phyloP scores from a whole-genome alignment of 2,329 filamentous ascomycete genomes.

The Ampelomyces quisqualis region DNA sequence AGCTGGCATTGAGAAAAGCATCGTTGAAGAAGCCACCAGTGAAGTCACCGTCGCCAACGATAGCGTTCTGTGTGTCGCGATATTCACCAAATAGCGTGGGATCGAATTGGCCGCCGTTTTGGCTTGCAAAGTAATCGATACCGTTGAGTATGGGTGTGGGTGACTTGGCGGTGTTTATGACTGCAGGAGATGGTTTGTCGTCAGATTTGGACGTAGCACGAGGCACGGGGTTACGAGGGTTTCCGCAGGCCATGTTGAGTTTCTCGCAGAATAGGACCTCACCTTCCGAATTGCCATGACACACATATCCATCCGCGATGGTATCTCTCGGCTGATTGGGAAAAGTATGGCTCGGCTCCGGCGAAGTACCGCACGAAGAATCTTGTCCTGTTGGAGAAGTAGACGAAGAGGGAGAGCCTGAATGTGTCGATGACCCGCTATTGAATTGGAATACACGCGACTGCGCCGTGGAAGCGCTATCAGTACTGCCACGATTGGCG shows the following conservation, averaged over 20 bases:
- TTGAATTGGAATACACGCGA: constrained; percentile 55
- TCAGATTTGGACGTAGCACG: constrained; percentile 51
- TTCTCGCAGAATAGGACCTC: constrained; percentile 58
- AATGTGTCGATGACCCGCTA: constrained; percentile 49
- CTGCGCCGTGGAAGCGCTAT: constrained; percentile 45
- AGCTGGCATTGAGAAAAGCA: constrained; percentile 74
- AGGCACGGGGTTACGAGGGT: constrained; percentile 54
- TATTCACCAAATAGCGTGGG: constrained; percentile 91
- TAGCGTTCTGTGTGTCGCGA: constrained; percentile 82
- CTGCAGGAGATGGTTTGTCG: constrained; percentile 42
- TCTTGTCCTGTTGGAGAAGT: constrained; percentile 53
- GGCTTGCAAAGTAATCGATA: constrained; percentile 73
- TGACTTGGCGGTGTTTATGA: constrained; percentile 32
- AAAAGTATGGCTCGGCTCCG: constrained; percentile 72
- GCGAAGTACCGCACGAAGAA: constrained; percentile 72
- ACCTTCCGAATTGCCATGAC: constrained; percentile 52
- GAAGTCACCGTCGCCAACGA: constrained; percentile 68
- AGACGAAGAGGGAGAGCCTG: constrained; percentile 56
- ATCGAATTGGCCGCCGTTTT: constrained; percentile 85
- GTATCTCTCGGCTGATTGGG: constrained; percentile 68
- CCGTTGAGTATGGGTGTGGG: constrained; percentile 48
- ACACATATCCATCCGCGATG: constrained; percentile 48
- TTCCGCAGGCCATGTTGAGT: constrained; percentile 58
- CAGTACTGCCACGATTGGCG: constrained; percentile 40
- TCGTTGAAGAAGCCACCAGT: constrained; percentile 71